Evolutionary conservation across 495 filamentous ascomycete species (phyloP).

Genomic region (Rhypophila decipiens): DNA sequence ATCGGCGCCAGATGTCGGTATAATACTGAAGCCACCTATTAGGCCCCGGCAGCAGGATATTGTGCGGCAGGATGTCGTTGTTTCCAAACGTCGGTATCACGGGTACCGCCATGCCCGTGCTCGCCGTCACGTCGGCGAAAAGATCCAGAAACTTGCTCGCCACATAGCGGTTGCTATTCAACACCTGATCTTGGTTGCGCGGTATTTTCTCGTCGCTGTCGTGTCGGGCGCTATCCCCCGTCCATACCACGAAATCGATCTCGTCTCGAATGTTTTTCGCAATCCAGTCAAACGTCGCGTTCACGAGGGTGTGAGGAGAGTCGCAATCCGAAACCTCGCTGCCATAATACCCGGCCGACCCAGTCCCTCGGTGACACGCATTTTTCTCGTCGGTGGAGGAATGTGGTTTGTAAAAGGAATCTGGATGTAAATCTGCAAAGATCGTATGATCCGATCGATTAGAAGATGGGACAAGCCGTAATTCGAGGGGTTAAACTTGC

Average conservation of each 20-base stretch:
- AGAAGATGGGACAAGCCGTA: neutral
- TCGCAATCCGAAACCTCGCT: slow-evolving; percentile 86
- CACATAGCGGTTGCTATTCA: slow-evolving; percentile 66
- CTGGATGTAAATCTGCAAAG: slow-evolving; percentile 76
- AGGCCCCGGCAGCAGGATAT: slow-evolving; percentile 80
- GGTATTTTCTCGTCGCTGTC: slow-evolving; percentile 86
- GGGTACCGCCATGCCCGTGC: slow-evolving; percentile 60
- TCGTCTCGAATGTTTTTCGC: slow-evolving; percentile 71
- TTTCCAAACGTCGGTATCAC: slow-evolving; percentile 90
- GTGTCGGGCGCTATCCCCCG: slow-evolving; percentile 90
- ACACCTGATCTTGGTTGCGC: slow-evolving; percentile 64
- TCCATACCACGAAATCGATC: slow-evolving; percentile 97
- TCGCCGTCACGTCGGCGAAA: slow-evolving; percentile 48
- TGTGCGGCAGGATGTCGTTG: slow-evolving; percentile 96
- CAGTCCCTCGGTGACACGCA: slow-evolving; percentile 75
- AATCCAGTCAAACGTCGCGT: slow-evolving; percentile 92
- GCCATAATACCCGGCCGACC: slow-evolving; percentile 73
- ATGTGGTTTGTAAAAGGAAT: slow-evolving; percentile 73
- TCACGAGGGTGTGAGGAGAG: slow-evolving; percentile 67
- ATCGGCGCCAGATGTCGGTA: slow-evolving; percentile 66
- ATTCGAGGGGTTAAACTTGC: slow-evolving; percentile 38
- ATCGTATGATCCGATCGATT: neutral
- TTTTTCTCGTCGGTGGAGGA: slow-evolving; percentile 58
- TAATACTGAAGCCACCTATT: slow-evolving; percentile 76
- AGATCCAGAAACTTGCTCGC: slow-evolving; percentile 69